These are phyloP conservation scores for Penicillium sp. DNA, from an alignment of 2,329 filamentous ascomycete species.

Conservation along the genomic window DNA sequence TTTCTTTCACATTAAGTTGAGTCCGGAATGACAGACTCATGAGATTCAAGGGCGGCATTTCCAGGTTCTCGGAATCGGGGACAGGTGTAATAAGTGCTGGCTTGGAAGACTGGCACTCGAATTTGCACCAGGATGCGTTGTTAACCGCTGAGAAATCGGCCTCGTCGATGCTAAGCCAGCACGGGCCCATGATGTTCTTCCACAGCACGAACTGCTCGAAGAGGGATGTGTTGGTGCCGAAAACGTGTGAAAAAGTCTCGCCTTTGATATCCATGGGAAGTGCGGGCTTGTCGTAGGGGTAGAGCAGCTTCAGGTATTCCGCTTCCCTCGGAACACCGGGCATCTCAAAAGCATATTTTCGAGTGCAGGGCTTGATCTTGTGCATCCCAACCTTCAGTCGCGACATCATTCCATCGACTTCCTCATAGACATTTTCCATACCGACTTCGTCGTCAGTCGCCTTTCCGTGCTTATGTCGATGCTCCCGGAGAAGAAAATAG, in stretches of 20 bases:
- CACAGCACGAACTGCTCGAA: conserved; percentile 98
- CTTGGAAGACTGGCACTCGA: conserved; percentile 76
- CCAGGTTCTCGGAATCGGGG: conserved; percentile 71
- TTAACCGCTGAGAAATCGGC: conserved; percentile 78
- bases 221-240: conserved; percentile 84
- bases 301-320: conserved; percentile 91
- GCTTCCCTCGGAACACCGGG: conserved; percentile 78
- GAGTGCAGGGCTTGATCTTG: conserved; percentile 83
- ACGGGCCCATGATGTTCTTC: conserved; percentile 99
- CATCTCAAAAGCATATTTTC: conserved; percentile 95
- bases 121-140: conserved; percentile 94
- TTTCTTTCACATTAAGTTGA: conserved; percentile 80
- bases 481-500: conserved; percentile 79
- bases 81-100: conserved; percentile 69
- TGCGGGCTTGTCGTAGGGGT: conserved; percentile 78
- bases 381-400: conserved; percentile 78
- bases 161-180: conserved; percentile 87
- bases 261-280: conserved; percentile 67
- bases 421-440: conserved; percentile 83
- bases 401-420: conserved; percentile 84
- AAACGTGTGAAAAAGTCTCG: conserved; percentile 88
- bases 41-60: conserved; percentile 82
- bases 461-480: conserved; percentile 53
- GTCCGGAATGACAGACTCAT: conserved; percentile 92
- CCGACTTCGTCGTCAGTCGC: conserved; percentile 71